phyloP scores from a whole-genome alignment of 345 rosid species.

The Ceriops tagal region DNA sequence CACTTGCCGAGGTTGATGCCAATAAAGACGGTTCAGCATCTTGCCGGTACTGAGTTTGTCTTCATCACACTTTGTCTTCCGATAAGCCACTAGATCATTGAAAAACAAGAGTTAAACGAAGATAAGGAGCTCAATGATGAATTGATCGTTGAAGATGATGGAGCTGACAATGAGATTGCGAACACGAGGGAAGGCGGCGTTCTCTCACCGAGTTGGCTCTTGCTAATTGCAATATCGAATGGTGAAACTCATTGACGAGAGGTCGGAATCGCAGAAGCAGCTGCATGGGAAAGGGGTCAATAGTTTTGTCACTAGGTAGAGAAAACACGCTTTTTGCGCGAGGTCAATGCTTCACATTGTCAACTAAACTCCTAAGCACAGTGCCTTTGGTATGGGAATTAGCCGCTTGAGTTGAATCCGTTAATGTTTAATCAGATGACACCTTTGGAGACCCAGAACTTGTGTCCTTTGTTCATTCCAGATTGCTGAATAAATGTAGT shows the following conservation, averaged over 20 bases:
- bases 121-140: slow-evolving; percentile 17
- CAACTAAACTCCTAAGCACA: slow-evolving; percentile 26
- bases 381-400: slow-evolving; percentile 29
- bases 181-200: slow-evolving; percentile 19
- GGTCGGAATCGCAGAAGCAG: slow-evolving; percentile 34
- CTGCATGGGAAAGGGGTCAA: slow-evolving; percentile 29
- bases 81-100: too few species aligned
- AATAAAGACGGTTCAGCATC: background rate
- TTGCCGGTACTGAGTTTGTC: too few species aligned
- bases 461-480: slow-evolving; percentile 29
- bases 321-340: slow-evolving; percentile 19
- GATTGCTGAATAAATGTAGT: slow-evolving; percentile 30
- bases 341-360: slow-evolving; percentile 24
- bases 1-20: background rate
- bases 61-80: too few species aligned
- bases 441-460: slow-evolving; percentile 22
- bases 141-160: slow-evolving; percentile 34
- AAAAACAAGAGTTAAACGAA: background rate
- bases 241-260: slow-evolving; percentile 26
- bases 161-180: slow-evolving; percentile 32
- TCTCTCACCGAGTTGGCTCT: slow-evolving; percentile 40
- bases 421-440: slow-evolving; percentile 26
- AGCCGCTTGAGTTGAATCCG: slow-evolving; percentile 35
- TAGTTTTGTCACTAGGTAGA: slow-evolving; percentile 28
- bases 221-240: slow-evolving; percentile 29